A percentile compares a stretch with the other conserved stretches of the same genome.
Evolutionary conservation across 768 basidiomycete genomes (phyloP).

Genomic region (Pholiota microspora): DNA sequence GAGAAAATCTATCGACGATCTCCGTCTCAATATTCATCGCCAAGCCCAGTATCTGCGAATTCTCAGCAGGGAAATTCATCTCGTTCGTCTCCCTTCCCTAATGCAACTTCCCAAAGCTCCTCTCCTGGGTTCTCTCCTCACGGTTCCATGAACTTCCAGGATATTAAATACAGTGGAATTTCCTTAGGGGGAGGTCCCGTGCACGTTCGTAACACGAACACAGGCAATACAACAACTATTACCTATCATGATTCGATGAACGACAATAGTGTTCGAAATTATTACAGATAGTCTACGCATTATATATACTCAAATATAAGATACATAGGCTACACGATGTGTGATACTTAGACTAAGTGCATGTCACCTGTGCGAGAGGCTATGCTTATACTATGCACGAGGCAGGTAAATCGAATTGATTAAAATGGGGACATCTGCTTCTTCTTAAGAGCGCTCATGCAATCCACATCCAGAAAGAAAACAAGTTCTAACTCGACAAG

Average conservation of each 20-base stretch:
- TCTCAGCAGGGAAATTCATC: too few species aligned
- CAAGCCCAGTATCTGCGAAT: background rate
- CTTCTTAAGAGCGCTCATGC: too few species aligned
- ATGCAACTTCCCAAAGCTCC: background rate
- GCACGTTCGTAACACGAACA: background rate
- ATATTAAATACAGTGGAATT: conserved; percentile 5
- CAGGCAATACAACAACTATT: conserved; percentile 1
- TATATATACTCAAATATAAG: too few species aligned
- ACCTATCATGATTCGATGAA: background rate
- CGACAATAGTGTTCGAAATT: background rate
- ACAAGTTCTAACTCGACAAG: background rate
- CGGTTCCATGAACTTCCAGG: background rate
- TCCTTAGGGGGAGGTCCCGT: conserved; percentile 12
- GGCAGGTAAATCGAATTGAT: too few species aligned
- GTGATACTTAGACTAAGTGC: too few species aligned
- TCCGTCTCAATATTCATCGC: background rate
- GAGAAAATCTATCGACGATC: too few species aligned
- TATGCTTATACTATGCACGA: too few species aligned
- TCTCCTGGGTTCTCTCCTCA: background rate
- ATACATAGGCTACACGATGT: too few species aligned
- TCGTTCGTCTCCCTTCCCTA: background rate
- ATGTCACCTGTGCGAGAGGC: too few species aligned
- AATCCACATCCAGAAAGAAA: background rate
- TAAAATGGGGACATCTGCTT: too few species aligned
- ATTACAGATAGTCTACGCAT: background rate